A percentile compares a stretch with the other conserved stretches of the same genome.
phyloP scores from a whole-genome alignment of 495 filamentous ascomycete species.

The Penicillium cataractarum region DNA sequence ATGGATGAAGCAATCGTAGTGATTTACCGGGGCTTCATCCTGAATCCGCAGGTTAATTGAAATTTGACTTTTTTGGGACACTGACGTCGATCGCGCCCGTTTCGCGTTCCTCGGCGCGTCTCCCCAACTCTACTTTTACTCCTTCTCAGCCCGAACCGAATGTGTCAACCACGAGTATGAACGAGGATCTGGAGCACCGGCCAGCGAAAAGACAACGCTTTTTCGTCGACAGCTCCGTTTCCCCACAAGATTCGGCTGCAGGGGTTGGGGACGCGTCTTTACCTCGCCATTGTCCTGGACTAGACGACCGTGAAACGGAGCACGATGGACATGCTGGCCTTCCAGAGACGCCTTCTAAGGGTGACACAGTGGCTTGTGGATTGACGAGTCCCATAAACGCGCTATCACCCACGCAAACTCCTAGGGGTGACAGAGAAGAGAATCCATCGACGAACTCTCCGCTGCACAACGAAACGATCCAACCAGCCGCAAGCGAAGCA shows the following conservation, averaged over 20 bases:
- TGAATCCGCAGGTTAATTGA: neutral
- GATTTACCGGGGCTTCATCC: neutral
- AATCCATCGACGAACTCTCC: neutral
- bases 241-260: slow-evolving; percentile 7
- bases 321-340: slow-evolving; percentile 1
- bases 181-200: slow-evolving; percentile 42
- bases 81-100: slow-evolving; percentile 42
- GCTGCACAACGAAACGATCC: neutral
- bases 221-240: slow-evolving; percentile 59
- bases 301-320: slow-evolving; percentile 2
- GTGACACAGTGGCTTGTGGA: neutral
- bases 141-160: slow-evolving; percentile 9
- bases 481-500: neutral
- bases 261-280: slow-evolving; percentile 29
- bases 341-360: slow-evolving; percentile 4
- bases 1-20: neutral
- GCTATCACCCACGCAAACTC: neutral
- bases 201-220: slow-evolving; percentile 83
- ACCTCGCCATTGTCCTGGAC: slow-evolving; percentile 13
- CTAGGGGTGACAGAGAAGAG: neutral
- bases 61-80: slow-evolving; percentile 19
- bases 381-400: neutral
- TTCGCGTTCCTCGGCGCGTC: slow-evolving; percentile 48
- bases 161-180: slow-evolving; percentile 30
- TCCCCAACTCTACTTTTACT: slow-evolving; percentile 23